phyloP scores from a whole-genome alignment of 441 rosid genomes.

The Euphorbia schlechtendalii region DNA sequence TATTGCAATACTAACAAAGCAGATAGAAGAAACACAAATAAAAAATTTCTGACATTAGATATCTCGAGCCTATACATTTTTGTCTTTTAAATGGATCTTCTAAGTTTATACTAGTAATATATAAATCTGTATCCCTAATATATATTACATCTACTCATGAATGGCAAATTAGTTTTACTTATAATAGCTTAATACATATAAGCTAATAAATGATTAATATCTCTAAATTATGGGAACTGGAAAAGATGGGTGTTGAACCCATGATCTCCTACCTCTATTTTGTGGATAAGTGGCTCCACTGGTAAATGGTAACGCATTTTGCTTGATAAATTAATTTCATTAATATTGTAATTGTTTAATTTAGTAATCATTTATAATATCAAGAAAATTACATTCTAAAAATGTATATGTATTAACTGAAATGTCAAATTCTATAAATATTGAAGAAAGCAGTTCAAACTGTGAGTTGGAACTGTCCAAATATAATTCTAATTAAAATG shows the following conservation, averaged over 20 bases:
- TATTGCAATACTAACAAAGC: neutral
- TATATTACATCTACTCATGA: neutral
- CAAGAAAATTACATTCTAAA: neutral
- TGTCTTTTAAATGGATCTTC: neutral
- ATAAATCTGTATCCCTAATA: neutral
- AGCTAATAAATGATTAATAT: no score
- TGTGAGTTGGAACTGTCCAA: neutral
- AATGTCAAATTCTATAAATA: neutral
- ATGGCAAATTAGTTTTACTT: neutral
- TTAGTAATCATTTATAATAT: neutral
- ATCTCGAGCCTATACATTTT: conserved; percentile 6
- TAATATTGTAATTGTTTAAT: neutral
- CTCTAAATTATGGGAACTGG: neutral
- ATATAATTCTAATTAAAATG: neutral
- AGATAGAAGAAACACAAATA: neutral
- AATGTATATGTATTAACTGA: neutral
- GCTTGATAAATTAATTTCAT: neutral
- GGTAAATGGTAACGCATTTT: neutral
- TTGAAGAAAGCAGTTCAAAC: neutral
- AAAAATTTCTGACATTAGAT: neutral
- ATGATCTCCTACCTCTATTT: neutral
- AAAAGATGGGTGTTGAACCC: neutral
- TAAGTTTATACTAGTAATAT: neutral
- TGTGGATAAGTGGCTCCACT: neutral
- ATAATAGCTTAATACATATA: neutral